phyloP scores from a whole-genome alignment of 305 asterid genomes.

The Fraxinus angustifolia region DNA sequence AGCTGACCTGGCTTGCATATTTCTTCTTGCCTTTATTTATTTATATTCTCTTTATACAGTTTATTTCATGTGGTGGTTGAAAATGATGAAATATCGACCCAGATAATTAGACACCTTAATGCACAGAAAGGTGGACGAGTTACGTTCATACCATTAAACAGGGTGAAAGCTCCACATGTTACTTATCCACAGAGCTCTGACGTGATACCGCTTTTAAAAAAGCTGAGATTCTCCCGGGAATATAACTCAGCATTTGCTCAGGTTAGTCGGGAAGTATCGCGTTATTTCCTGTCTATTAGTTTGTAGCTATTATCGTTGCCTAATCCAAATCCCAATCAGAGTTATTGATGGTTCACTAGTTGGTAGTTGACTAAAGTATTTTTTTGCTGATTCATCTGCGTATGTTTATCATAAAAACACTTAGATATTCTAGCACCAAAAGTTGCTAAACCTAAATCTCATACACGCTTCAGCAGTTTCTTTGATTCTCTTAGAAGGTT shows the following conservation, averaged over 20 bases:
- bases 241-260: slow-evolving; percentile 77
- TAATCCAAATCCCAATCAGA: background rate
- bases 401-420: background rate
- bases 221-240: slow-evolving; percentile 51
- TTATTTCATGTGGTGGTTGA: slow-evolving; percentile 94
- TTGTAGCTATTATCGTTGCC: slow-evolving; percentile 15
- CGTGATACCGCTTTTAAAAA: slow-evolving; percentile 83
- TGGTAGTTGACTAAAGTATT: background rate
- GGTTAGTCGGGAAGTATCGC: slow-evolving; percentile 41
- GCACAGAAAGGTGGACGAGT: slow-evolving; percentile 97
- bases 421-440: background rate
- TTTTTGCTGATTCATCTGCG: background rate
- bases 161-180: slow-evolving; percentile 79
- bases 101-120: slow-evolving; percentile 85
- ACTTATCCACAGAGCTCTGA: slow-evolving; percentile 78
- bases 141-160: slow-evolving; percentile 93
- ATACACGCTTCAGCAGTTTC: background rate
- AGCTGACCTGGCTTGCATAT: background rate
- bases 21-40: slow-evolving; percentile 13
- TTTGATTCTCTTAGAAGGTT: background rate
- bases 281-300: slow-evolving; percentile 22
- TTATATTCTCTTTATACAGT: slow-evolving; percentile 42
- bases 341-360: background rate
- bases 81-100: slow-evolving; percentile 86
- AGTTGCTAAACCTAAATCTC: background rate